Evolutionary conservation across 2,329 filamentous ascomycete species (phyloP).

Genomic region (Chaetomiaceae sp.): DNA sequence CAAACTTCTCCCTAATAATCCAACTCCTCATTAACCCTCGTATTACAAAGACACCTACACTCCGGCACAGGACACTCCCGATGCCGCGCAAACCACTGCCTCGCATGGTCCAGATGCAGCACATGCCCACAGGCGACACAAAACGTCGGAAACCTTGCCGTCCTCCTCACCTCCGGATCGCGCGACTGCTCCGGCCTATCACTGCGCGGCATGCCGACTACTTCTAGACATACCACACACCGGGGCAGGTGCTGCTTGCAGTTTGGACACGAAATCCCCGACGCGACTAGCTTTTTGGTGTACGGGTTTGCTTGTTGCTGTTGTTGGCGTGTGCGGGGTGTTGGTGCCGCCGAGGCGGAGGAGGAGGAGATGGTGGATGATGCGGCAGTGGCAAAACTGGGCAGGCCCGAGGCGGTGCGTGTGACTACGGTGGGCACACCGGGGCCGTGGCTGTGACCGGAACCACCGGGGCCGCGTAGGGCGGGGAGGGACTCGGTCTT

Average conservation of each 20-base stretch:
- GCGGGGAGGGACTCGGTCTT: constrained; percentile 36
- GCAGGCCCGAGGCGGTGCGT: too few species aligned
- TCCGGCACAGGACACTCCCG: constrained; percentile 65
- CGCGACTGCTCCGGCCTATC: constrained; percentile 40
- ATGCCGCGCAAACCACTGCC: constrained; percentile 62
- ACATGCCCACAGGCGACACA: constrained; percentile 66
- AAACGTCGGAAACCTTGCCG: constrained; percentile 62
- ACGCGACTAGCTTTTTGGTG: constrained; percentile 50
- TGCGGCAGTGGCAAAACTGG: neutral
- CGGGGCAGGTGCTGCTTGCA: constrained; percentile 64
- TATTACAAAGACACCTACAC: constrained; percentile 62
- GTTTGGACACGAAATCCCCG: constrained; percentile 61
- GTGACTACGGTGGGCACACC: too few species aligned
- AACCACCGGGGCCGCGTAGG: too few species aligned
- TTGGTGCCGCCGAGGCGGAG: constrained; percentile 15
- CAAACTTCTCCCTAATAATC: constrained; percentile 38
- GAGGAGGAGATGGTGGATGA: too few species aligned
- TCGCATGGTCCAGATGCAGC: constrained; percentile 62
- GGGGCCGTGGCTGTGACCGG: too few species aligned
- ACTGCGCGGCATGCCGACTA: constrained; percentile 60
- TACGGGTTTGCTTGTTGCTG: constrained; percentile 47
- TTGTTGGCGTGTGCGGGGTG: constrained; percentile 4
- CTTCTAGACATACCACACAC: constrained; percentile 63
- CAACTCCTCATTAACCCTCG: constrained; percentile 55
- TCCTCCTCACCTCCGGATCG: constrained; percentile 43